Evolutionary conservation across 2,329 filamentous ascomycete species (phyloP).

Genomic region (Colletotrichum kahawae): DNA sequence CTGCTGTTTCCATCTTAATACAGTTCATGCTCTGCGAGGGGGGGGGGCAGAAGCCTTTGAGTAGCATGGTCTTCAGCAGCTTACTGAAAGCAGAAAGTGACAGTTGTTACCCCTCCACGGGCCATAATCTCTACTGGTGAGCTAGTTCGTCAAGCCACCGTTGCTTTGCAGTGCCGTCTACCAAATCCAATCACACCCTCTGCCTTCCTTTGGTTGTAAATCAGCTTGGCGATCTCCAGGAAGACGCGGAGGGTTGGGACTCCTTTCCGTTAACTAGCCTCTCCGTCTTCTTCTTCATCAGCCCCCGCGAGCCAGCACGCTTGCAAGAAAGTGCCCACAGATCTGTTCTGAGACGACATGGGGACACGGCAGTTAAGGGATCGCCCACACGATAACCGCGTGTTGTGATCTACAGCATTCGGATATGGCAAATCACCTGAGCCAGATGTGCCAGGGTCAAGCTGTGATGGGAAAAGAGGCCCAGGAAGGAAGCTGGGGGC

Average conservation of each 20-base stretch:
- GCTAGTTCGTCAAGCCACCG: background rate
- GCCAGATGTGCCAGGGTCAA: background rate
- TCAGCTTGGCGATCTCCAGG: background rate
- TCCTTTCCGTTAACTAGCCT: background rate
- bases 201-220: background rate
- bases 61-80: background rate
- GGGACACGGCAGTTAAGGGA: background rate
- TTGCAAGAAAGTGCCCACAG: background rate
- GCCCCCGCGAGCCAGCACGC: background rate
- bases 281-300: background rate
- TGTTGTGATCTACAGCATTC: background rate
- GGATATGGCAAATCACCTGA: background rate
- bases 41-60: background rate
- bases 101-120: background rate
- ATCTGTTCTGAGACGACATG: background rate
- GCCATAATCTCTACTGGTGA: background rate
- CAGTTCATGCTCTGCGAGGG: background rate
- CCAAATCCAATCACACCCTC: background rate
- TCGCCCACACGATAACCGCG: background rate
- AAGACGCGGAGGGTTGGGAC: background rate
- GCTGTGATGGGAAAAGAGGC: background rate
- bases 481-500: background rate
- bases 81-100: conserved; percentile 5
- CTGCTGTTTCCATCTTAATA: background rate
- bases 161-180: background rate